phyloP scores from a whole-genome alignment of 176 grass and related monocot genomes.

The Chloris gayana region DNA sequence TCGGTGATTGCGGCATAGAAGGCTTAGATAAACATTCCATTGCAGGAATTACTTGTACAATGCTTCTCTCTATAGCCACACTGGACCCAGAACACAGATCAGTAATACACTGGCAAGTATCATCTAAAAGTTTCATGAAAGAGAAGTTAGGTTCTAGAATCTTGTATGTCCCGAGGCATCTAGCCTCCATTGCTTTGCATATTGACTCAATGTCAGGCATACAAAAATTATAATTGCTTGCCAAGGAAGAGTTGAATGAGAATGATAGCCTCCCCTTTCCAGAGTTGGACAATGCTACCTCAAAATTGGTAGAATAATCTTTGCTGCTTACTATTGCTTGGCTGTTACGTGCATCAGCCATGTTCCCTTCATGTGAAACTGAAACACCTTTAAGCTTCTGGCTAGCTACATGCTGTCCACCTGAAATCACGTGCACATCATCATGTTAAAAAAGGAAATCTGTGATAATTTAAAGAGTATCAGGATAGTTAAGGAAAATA shows the following conservation, averaged over 20 bases:
- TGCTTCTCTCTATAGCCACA: constrained; percentile 37
- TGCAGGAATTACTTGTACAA: constrained; percentile 44
- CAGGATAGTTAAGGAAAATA: background rate
- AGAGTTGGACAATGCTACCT: constrained; percentile 56
- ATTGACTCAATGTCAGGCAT: constrained; percentile 58
- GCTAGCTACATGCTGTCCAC: background rate
- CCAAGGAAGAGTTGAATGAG: constrained; percentile 38
- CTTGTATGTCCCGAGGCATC: constrained; percentile 65
- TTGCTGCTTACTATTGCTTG: constrained; percentile 22
- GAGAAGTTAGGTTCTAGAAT: constrained; percentile 66
- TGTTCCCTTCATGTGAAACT: constrained; percentile 9
- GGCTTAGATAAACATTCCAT: constrained; percentile 31
- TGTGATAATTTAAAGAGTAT: constrained; percentile 19
- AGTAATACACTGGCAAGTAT: constrained; percentile 65
- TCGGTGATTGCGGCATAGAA: constrained; percentile 21
- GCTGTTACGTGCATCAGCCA: constrained; percentile 27
- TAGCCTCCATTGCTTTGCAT: constrained; percentile 66
- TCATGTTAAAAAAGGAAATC: constrained; percentile 21
- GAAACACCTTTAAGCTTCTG: constrained; percentile 23
- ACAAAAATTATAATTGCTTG: constrained; percentile 55
- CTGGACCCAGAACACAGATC: constrained; percentile 55
- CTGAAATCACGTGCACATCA: constrained; percentile 28
- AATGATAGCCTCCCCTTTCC: constrained; percentile 69
- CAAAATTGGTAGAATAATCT: constrained; percentile 43
- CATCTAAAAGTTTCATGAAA: constrained; percentile 68